Percentiles rank a stretch among this genome's conserved stretches.
phyloP scores from a whole-genome alignment of 2,329 filamentous ascomycete genomes.

The Colletotrichum salicis region DNA sequence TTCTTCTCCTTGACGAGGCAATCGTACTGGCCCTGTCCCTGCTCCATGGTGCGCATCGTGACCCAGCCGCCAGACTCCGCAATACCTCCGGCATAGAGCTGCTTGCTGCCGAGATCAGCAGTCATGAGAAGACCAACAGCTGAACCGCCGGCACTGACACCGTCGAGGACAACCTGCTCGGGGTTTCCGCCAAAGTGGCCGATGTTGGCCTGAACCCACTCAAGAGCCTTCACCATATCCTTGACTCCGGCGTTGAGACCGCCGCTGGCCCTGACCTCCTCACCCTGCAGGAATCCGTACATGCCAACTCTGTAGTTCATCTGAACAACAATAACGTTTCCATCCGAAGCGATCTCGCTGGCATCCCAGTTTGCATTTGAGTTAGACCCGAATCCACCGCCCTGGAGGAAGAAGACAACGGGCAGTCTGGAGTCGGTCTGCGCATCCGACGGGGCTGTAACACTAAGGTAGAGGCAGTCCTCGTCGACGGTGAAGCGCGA shows the following conservation, averaged over 20 bases:
- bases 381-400: conserved; percentile 68
- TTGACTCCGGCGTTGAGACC: conserved; percentile 31
- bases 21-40: conserved; percentile 61
- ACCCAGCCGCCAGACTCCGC: conserved; percentile 65
- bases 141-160: conserved; percentile 74
- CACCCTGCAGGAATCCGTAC: conserved; percentile 72
- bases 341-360: conserved; percentile 67
- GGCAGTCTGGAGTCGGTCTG: conserved; percentile 65
- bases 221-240: conserved; percentile 62
- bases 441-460: conserved; percentile 68
- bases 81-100: conserved; percentile 62
- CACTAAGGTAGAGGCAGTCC: conserved; percentile 76
- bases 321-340: conserved; percentile 74
- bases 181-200: conserved; percentile 75
- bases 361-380: conserved; percentile 67
- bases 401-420: conserved; percentile 70
- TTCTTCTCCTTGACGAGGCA: conserved; percentile 51
- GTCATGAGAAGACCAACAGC: conserved; percentile 73
- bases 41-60: conserved; percentile 49
- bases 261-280: conserved; percentile 32
- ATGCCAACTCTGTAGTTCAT: conserved; percentile 82
- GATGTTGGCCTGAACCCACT: conserved; percentile 78
- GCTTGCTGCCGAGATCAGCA: conserved; percentile 60
- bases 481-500: conserved; percentile 54
- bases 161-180: conserved; percentile 73